Evolutionary conservation across 208 protist genomes (phyloP).

Genomic region (Naegleria gruberi): DNA sequence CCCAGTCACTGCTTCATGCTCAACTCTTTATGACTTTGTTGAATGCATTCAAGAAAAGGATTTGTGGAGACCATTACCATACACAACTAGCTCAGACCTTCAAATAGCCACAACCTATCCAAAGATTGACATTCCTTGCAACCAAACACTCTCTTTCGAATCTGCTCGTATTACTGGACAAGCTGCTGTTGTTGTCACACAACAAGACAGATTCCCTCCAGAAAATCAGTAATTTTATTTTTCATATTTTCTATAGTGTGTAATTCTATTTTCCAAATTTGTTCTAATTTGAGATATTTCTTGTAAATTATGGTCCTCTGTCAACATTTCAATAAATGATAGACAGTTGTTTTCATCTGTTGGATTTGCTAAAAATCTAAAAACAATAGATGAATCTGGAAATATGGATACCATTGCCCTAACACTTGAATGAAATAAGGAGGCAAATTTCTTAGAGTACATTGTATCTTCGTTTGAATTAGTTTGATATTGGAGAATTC

Average conservation of each 20-base stretch:
- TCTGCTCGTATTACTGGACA: not conserved
- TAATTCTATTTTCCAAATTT: not conserved
- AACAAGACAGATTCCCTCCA: not conserved
- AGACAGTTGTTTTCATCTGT: not conserved
- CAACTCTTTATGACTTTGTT: not conserved
- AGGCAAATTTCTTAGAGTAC: not conserved
- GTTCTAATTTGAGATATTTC: not conserved
- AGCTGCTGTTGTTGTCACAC: not conserved
- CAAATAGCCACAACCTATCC: not conserved
- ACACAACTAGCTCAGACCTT: not conserved
- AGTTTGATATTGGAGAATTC: not conserved
- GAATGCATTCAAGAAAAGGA: not conserved
- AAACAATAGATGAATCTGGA: not conserved
- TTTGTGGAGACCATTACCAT: not conserved
- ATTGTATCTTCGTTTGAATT: not conserved
- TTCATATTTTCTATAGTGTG: not conserved
- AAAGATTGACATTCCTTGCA: not conserved
- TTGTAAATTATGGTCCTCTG: not conserved
- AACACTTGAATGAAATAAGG: not conserved
- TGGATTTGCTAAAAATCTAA: not conserved
- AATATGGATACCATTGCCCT: not conserved
- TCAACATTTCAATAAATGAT: not conserved
- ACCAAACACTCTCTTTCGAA: not conserved
- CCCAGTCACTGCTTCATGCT: not conserved
- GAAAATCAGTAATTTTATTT: not conserved